Conservation (phyloP, 805 yeast species). For the Saturnispora zaruensis region DNA sequence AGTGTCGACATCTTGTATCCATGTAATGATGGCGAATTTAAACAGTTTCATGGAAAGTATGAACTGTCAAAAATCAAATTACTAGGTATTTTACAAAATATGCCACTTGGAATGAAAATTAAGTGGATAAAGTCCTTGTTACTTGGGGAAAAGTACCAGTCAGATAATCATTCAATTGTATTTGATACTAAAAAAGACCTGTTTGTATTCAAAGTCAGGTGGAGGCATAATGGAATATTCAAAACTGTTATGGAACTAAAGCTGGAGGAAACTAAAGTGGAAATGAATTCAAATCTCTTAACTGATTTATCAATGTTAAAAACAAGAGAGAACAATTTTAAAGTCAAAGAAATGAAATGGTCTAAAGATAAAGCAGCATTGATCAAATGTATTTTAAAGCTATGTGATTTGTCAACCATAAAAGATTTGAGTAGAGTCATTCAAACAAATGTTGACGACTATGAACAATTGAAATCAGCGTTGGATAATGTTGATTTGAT, state of each 20-base stretch:
- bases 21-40: not conserved
- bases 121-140: slow-evolving; percentile 10
- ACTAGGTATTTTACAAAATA: not conserved
- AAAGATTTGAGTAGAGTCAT: not conserved
- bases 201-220: not conserved
- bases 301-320: slow-evolving; percentile 7
- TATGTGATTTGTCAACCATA: not conserved
- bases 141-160: slow-evolving; percentile 2
- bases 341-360: not conserved
- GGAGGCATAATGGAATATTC: slow-evolving; percentile 9
- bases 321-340: not conserved
- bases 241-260: slow-evolving; percentile 5
- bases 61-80: not conserved
- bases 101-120: not conserved
- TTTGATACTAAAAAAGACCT: not conserved
- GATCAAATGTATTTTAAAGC: not conserved
- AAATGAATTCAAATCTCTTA: slow-evolving; percentile 9
- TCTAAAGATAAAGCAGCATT: not conserved
- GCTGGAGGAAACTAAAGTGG: not conserved
- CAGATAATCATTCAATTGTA: slow-evolving; percentile 4
- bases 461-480: not conserved
- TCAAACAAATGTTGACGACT: not conserved
- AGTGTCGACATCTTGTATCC: not conserved
- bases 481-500: not conserved
- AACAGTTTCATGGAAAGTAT: slow-evolving; percentile 4